Evolutionary conservation across 768 basidiomycete genomes (phyloP), one percentile per base, ranked within the genome.

Genomic region (Hysterangium stoloniferum): DNA sequence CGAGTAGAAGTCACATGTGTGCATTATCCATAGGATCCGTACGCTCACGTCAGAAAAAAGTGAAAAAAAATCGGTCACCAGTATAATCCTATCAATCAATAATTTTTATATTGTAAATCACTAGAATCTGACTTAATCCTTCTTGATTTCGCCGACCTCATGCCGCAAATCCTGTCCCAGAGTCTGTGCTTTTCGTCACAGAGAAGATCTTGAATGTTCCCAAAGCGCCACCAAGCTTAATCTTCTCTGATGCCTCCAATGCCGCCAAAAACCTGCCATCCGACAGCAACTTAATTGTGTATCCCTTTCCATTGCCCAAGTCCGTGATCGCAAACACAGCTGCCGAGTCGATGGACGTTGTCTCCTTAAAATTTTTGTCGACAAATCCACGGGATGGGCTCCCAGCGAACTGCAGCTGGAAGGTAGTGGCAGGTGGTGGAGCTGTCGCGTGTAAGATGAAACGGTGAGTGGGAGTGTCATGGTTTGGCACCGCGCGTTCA

Each of bases 371-470:
- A 20, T 47, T 36, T 9, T 13, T 8, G 45, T 36, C 52, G 13
- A 45, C 12, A 20, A 20, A 45, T 24, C 33, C 52, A 27, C 15
- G 19, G 9, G 13, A 15, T 8, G 40, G 24, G 15, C 49, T 51
- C 9, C 49, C 49, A 6, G 52, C 52, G 45, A 52, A 52, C 36
- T 46, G 52, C 8, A 52, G 29, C 12, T 34, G 45, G 34, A 52
- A 52, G 6, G 45, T 45, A 4, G 42, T 52, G 29, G 52, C 42
- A 1, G 52, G 52, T 6, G 43, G 43, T 6, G 31, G 33, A 0
- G 52, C 52, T 3, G 45, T 45, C 9, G 52, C 46, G 44, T 52
- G 52, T 8, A 52, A 6, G 15, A 52, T 47, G 19, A 52, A 48
- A 13, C 52, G 42, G 5, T 52, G 52, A 7, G 27, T 36, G n/a